These are phyloP conservation scores for Termitomyces sp. DNA, from an alignment of 768 basidiomycete genomes.

Conservation along the genomic window DNA sequence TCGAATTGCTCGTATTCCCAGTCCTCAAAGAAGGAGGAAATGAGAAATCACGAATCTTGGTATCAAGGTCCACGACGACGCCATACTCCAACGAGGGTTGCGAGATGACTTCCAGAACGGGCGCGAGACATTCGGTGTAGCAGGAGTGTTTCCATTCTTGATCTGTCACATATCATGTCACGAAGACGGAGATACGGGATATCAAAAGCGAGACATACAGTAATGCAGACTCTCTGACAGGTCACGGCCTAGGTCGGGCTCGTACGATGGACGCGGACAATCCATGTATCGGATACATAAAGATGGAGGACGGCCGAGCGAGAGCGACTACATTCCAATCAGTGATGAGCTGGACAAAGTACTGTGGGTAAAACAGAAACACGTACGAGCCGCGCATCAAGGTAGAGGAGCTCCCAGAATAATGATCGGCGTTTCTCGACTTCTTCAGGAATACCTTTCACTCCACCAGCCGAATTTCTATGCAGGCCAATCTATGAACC, in stretches of 20 bases:
- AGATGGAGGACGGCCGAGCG: constrained; percentile 64
- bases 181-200: neutral
- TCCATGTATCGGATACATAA: constrained; percentile 57
- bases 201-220: constrained; percentile 23
- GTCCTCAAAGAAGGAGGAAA: constrained; percentile 44
- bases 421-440: constrained; percentile 62
- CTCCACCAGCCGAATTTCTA: constrained; percentile 47
- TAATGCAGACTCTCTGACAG: constrained; percentile 33
- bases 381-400: constrained; percentile 56
- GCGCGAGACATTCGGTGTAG: constrained; percentile 52
- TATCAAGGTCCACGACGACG: constrained; percentile 51
- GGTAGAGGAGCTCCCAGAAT: constrained; percentile 65
- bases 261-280: constrained; percentile 42
- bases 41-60: constrained; percentile 53
- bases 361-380: constrained; percentile 9
- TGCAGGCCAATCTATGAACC: constrained; percentile 11
- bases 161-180: constrained; percentile 31
- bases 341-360: neutral
- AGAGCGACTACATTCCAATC: constrained; percentile 38
- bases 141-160: constrained; percentile 70
- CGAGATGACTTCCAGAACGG: constrained; percentile 53
- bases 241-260: constrained; percentile 31
- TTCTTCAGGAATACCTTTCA: constrained; percentile 66
- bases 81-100: constrained; percentile 46
- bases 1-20: constrained; percentile 30